Evolutionary conservation across 805 yeast genomes (phyloP).

Genomic region (Cyberlindnera veronae): DNA sequence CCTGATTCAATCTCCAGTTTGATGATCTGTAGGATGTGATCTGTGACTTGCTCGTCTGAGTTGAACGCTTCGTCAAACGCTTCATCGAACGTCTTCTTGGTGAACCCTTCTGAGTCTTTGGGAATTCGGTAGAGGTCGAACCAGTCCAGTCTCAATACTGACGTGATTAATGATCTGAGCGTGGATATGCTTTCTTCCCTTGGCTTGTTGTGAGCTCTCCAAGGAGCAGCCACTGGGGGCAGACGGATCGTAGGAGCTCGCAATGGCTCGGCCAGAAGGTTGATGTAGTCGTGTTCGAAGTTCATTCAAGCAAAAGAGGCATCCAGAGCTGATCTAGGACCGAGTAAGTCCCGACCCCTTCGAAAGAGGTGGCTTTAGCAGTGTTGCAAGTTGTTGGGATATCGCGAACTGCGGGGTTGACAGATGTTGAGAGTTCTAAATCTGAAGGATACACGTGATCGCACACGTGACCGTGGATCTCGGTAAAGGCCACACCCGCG

Average conservation of each 20-base stretch:
- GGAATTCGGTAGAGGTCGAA: constrained; percentile 8
- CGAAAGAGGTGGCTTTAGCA: too few relatives aligned
- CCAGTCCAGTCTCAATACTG: constrained; percentile 5
- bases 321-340: too few relatives aligned
- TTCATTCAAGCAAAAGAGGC: too few relatives aligned
- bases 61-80: constrained; percentile 5
- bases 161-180: constrained; percentile 2
- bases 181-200: neutral
- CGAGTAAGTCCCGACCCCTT: too few relatives aligned
- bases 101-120: constrained; percentile 1
- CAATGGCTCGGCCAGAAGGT: constrained; percentile 8
- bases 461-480: too few relatives aligned
- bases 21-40: constrained; percentile 13
- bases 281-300: constrained; percentile 11
- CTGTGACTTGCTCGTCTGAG: constrained; percentile 8
- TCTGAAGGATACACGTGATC: too few relatives aligned
- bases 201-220: constrained; percentile 2
- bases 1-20: constrained; percentile 15
- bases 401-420: too few relatives aligned
- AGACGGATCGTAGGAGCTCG: constrained; percentile 5
- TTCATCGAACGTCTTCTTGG: constrained; percentile 2
- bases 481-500: too few relatives aligned
- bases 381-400: too few relatives aligned
- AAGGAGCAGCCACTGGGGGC: constrained; percentile 8
- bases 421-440: too few relatives aligned